Evolutionary conservation across 139 green algal genomes (phyloP).

Genomic region (Chlorella ohadii): DNA sequence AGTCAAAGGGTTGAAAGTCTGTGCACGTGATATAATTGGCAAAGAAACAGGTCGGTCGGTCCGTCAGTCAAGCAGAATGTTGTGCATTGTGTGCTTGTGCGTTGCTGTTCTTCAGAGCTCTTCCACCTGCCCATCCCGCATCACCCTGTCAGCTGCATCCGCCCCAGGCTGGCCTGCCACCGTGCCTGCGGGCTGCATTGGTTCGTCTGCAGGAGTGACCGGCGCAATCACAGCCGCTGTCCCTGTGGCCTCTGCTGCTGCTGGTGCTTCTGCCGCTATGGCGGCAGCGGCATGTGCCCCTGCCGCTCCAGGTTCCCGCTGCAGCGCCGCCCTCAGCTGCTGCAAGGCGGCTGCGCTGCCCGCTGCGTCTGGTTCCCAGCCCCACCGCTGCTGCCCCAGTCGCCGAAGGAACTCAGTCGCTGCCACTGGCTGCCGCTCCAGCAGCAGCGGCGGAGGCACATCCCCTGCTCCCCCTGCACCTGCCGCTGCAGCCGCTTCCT

Average conservation of each 20-base stretch:
- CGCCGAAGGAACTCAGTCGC: not conserved
- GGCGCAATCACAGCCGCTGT: too few relatives aligned
- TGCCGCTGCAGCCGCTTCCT: not conserved
- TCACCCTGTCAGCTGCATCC: not conserved
- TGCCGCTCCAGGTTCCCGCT: not conserved
- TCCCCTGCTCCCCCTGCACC: not conserved
- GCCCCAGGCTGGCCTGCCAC: not conserved
- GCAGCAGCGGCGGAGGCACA: conserved; percentile 7
- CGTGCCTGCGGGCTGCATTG: too few relatives aligned
- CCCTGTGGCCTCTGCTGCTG: not conserved
- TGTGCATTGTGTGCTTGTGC: too few relatives aligned
- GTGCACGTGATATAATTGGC: too few relatives aligned
- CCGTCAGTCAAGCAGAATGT: too few relatives aligned
- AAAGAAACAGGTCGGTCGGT: too few relatives aligned
- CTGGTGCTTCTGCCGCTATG: not conserved
- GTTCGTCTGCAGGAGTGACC: too few relatives aligned
- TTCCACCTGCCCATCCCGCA: conserved; percentile 1
- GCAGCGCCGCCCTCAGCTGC: not conserved
- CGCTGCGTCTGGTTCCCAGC: not conserved
- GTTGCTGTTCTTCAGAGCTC: not conserved
- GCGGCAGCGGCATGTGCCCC: not conserved
- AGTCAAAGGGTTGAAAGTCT: too few relatives aligned
- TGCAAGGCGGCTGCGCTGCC: not conserved
- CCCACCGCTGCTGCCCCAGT: conserved; percentile 11
- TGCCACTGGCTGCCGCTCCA: conserved; percentile 18